Percentiles rank a stretch among this genome's conserved stretches.
Conservation (phyloP, 306 rosid species). For the Herpetospermum pedunculosum region DNA sequence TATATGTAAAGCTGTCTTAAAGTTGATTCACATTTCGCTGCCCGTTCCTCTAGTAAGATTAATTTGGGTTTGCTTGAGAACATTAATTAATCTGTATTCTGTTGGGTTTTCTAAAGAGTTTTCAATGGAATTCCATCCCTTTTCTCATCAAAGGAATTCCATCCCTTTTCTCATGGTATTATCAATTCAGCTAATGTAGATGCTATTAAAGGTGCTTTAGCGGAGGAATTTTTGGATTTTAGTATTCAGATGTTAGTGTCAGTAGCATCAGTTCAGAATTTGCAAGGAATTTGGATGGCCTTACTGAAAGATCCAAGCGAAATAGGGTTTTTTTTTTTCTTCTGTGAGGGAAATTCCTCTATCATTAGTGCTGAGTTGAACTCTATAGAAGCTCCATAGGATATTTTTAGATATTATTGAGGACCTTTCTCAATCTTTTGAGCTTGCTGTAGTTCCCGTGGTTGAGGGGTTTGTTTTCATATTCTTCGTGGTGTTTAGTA, state of each 20-base stretch:
- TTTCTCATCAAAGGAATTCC: not conserved
- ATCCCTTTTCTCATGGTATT: not conserved
- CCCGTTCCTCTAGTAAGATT: not conserved
- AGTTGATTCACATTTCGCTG: not conserved
- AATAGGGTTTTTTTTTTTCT: not conserved
- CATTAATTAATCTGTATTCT: too few species aligned
- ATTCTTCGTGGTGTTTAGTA: too few species aligned
- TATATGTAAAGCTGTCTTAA: not conserved
- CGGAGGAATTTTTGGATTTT: not conserved
- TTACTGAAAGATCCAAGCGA: not conserved
- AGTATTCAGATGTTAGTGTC: not conserved
- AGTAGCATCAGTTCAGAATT: not conserved
- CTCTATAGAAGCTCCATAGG: too few species aligned
- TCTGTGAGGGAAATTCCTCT: not conserved
- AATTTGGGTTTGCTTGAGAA: not conserved
- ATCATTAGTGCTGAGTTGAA: not conserved
- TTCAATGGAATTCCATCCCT: too few species aligned
- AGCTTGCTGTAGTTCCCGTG: too few species aligned
- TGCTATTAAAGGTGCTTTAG: not conserved
- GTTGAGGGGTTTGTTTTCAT: too few species aligned
- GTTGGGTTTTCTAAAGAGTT: not conserved
- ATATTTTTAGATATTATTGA: too few species aligned
- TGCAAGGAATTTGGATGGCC: not conserved
- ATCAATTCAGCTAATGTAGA: not conserved
- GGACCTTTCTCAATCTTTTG: too few species aligned